Evolutionary conservation across 176 grass and related monocot species (phyloP).

Genomic region (Typha latifolia): DNA sequence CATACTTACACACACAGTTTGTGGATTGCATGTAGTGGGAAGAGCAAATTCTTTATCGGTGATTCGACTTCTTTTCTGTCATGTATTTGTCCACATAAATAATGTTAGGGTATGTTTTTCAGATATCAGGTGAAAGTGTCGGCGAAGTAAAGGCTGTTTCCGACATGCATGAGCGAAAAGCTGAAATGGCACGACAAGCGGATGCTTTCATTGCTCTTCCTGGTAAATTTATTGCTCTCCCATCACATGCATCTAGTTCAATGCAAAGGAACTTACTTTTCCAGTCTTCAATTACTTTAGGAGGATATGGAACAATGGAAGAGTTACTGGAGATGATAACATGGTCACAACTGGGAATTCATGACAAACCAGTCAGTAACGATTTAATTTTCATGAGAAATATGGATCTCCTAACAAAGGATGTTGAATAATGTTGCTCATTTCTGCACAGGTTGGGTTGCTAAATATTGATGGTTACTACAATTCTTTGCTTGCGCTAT

Average conservation of each 20-base stretch:
- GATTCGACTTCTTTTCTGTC: not conserved
- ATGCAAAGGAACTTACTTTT: conserved; percentile 5
- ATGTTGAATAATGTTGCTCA: conserved; percentile 18
- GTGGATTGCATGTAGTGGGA: not conserved
- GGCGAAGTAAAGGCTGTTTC: conserved; percentile 67
- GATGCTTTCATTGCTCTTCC: conserved; percentile 95
- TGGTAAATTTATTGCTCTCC: conserved; percentile 26
- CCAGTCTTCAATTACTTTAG: conserved; percentile 31
- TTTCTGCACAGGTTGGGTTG: conserved; percentile 57
- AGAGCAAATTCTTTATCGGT: not conserved
- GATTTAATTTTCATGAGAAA: conserved; percentile 2
- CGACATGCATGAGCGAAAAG: conserved; percentile 95
- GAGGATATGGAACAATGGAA: conserved; percentile 98
- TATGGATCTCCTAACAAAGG: conserved; percentile 3
- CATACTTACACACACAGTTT: not conserved
- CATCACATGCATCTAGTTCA: not conserved
- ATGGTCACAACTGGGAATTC: conserved; percentile 96
- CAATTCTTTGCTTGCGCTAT: conserved; percentile 69
- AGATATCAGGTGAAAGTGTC: conserved; percentile 92
- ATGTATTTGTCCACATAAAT: not conserved
- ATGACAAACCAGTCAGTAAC: conserved; percentile 76
- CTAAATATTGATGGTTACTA: conserved; percentile 99
- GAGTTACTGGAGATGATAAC: conserved; percentile 97
- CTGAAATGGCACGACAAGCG: conserved; percentile 74
- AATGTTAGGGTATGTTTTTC: not conserved